phyloP scores from a whole-genome alignment of 208 protist species.

The Leishmania turanica region DNA sequence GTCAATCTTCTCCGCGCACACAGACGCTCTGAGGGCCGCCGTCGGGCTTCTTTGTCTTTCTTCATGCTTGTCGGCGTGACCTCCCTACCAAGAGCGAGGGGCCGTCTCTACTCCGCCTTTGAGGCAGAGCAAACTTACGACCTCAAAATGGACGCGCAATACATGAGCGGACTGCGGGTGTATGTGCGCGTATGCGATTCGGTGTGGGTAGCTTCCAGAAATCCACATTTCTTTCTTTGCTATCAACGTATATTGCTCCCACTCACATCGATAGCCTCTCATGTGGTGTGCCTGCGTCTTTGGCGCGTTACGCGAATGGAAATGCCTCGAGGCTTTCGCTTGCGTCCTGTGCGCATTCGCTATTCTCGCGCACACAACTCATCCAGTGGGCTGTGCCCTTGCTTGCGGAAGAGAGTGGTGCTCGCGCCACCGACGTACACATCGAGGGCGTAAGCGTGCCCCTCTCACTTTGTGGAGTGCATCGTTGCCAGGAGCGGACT shows the following conservation, averaged over 20 bases:
- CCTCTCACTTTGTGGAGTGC: neutral
- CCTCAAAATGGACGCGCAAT: neutral
- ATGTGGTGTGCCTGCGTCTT: neutral
- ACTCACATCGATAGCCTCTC: neutral
- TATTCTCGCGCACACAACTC: neutral
- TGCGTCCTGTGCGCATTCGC: neutral
- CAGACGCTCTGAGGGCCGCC: neutral
- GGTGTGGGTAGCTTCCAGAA: neutral
- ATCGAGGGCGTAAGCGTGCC: neutral
- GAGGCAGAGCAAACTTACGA: neutral
- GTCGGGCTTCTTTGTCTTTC: neutral
- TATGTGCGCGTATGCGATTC: slow-evolving; percentile 3
- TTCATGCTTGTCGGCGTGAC: neutral
- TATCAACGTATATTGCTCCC: neutral
- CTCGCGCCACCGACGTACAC: too few relatives aligned
- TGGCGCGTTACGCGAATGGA: neutral
- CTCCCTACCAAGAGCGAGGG: neutral
- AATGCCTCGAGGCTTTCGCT: neutral
- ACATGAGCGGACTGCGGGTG: neutral
- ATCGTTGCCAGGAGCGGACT: neutral
- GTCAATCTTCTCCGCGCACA: neutral
- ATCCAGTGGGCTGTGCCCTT: neutral
- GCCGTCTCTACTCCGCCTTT: neutral
- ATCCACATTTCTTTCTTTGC: neutral
- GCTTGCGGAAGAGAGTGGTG: neutral